Base-by-base conservation (phyloP, 495 filamentous ascomycete species). In the Daldinia caldariorum region DNA sequence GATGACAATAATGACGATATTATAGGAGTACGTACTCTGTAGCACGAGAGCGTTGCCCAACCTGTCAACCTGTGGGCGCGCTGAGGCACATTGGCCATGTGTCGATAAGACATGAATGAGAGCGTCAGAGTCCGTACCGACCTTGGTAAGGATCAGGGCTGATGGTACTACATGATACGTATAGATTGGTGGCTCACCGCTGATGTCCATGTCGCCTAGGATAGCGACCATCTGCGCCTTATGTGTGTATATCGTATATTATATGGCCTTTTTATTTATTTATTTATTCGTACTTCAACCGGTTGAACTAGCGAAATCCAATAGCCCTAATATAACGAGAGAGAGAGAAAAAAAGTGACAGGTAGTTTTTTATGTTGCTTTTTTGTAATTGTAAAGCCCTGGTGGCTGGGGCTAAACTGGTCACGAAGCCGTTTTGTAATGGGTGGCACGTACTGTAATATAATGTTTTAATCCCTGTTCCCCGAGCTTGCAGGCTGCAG, bases 131-230 rank as follows among this genome's bases (percentile, higher is more conserved):
- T 22, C 43, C 43, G 16, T n/a, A n/a, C n/a, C n/a, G n/a, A n/a
- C n/a, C n/a, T n/a, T n/a, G n/a, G n/a, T 22, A 16, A 20, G 43
- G 22, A 20, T 47, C 18, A 22, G 20, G 18, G 9, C 18, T 22
- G 18, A 3, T 47, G 18, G 9, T 22, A 10, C 43, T 22, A 47
- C 43, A 47, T 61, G 41, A 56, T 50, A 57, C 18, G 35, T 58
- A 51, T 61, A 57, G 65, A 72, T 69, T 72, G 64, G 65, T 67
- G 56, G 70, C 61, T 72, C 70, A 72, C 70, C 70, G 60, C 70
- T 66, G 65, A 69, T 72, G 61, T 57, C 45, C 69, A 69, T 72
- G 58, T 67, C 61, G 61, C 38, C 70, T 66, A 62, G 65, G 67
- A 64, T 55, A 69, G 70, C 57, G 65, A 72, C 66, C 70, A 69